Evolutionary conservation across 2,329 filamentous ascomycete species (phyloP), one percentile per base, ranked within the genome.

Genomic region (Dactylellina sp.): DNA sequence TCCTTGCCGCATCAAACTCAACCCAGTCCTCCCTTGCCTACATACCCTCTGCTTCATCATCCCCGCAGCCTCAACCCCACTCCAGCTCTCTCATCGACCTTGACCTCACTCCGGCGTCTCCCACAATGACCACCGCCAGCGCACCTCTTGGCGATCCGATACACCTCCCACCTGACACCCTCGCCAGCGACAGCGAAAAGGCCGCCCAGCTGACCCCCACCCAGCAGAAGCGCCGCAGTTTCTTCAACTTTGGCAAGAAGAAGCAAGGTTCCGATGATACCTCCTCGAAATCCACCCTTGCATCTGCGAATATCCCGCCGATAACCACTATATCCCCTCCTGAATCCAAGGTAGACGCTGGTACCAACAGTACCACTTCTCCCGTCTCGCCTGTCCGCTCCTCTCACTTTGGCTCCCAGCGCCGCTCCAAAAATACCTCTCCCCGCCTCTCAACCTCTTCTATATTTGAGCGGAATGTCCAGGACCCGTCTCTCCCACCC

Each of bases 391-490:
- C 93, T 12, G 91, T 92, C 9, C 85, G 86, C 25, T 89, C 88
- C 1, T 68, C 56, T 2, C 88, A 89, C 78, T 74, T 74, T 32
- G 70, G 70, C 55, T 74, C 70, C 18, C 70, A 74, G 49, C 70
- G 70, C 37, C 70, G 70, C 55, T 74, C 70, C 24, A 74, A 74
- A 46, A 60, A 59, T 18, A 60, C 0, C 87, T 86, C 18, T 87
- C 86, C 52, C 84, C 86, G 78, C 16, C 61, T 74, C 35, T 74
- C 70, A 1, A 74, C 70, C 7, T 74, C 70, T 5, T 74, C 70
- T 9, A 97, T 98, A 78, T 98, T 98, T 80, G 94, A 98, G 83
- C 91, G 94, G 79, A 92, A 93, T 80, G 94, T 98, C 22, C 94
- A 97, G 79, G 75, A 68, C 24, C 50, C 71, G 16, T 60, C 64